Percentiles rank a stretch among this genome's conserved stretches.
phyloP scores from a whole-genome alignment of 345 rosid species.

The Ricinus communis region DNA sequence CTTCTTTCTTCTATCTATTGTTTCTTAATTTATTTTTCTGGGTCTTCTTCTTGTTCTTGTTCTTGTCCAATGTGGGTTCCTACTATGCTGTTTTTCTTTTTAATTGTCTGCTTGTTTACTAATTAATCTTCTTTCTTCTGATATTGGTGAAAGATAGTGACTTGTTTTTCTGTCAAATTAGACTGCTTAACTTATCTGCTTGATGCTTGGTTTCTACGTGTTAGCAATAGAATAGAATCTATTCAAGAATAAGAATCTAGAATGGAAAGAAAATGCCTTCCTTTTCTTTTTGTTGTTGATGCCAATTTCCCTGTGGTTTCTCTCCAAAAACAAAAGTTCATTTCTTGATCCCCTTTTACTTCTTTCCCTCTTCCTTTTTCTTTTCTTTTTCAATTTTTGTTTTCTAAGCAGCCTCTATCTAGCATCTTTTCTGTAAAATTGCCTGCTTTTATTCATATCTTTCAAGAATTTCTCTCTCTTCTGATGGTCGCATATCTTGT shows the following conservation, averaged over 20 bases:
- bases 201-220: conserved; percentile 1
- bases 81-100: background rate
- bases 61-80: conserved; percentile 1
- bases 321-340: conserved; percentile 21
- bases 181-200: background rate
- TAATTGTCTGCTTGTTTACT: background rate
- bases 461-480: background rate
- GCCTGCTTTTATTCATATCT: conserved; percentile 12
- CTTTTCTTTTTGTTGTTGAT: conserved; percentile 17
- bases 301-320: conserved; percentile 19
- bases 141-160: background rate
- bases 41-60: conserved; percentile 13
- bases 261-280: conserved; percentile 2
- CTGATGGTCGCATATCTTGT: background rate
- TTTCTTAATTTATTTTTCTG: background rate
- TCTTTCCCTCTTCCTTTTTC: conserved; percentile 20
- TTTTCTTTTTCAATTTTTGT: conserved; percentile 19
- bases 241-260: conserved; percentile 15
- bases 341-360: conserved; percentile 20
- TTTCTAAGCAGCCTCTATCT: background rate
- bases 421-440: conserved; percentile 12
- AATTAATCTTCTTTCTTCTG: background rate
- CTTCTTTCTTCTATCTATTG: conserved; percentile 1
- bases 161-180: background rate
- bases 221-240: conserved; percentile 4